Percentiles rank a stretch among this genome's conserved stretches.
Conservation (phyloP, 495 filamentous ascomycete species). For the Lasiosphaeriaceae sp. region DNA sequence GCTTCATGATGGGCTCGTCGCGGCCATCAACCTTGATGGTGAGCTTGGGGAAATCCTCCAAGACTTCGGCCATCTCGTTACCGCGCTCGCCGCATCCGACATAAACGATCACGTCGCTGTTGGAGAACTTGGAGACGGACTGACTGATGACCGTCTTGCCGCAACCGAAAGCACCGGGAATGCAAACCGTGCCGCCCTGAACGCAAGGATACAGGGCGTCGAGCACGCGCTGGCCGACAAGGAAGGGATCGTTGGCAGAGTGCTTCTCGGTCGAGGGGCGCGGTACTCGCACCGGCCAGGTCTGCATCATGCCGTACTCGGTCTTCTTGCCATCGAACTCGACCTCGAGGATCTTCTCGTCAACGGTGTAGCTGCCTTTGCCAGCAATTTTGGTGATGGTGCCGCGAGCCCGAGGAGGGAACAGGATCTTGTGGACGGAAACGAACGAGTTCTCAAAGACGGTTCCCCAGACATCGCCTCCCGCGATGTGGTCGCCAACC, state of each 20-base stretch:
- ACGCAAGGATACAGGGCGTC: conserved; percentile 98
- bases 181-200: conserved; percentile 94
- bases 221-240: conserved; percentile 94
- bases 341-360: conserved; percentile 89
- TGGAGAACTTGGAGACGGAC: conserved; percentile 98
- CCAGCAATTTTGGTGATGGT: conserved; percentile 87
- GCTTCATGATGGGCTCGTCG: conserved; percentile 99
- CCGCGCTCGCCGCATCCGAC: conserved; percentile 97
- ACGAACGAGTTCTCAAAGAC: conserved; percentile 97
- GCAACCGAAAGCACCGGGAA: conserved; percentile 97
- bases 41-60: conserved; percentile 99
- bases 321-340: conserved; percentile 96
- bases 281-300: conserved; percentile 97
- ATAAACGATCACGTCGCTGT: conserved; percentile 98
- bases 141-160: conserved; percentile 99
- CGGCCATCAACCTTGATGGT: conserved; percentile 86
- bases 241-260: conserved; percentile 79
- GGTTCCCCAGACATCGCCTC: conserved; percentile 89
- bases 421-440: conserved; percentile 87
- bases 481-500: conserved; percentile 94
- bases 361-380: conserved; percentile 89
- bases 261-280: conserved; percentile 87
- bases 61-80: conserved; percentile 99
- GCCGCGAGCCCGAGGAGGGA: conserved; percentile 87
- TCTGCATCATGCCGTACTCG: conserved; percentile 95